Conservation (phyloP, 2,329 filamentous ascomycete genomes). For the Pyricularia sp. region DNA sequence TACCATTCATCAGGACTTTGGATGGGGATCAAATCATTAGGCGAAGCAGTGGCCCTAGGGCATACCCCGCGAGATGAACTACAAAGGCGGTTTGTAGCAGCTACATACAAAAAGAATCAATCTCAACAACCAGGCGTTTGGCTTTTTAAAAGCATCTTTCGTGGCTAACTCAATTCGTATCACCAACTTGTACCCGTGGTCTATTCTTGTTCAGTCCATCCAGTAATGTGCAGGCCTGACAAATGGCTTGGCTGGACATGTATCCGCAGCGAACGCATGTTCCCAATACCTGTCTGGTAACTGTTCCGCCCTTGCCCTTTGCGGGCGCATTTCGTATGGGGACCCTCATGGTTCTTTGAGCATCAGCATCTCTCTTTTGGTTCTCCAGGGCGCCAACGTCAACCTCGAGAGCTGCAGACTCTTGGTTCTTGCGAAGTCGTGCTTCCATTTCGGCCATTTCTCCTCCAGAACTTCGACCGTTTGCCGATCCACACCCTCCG, state of each 20-base stretch:
- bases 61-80: neutral
- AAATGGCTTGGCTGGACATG: constrained; percentile 85
- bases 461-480: constrained; percentile 52
- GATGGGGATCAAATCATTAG: neutral
- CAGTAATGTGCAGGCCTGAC: constrained; percentile 83
- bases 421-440: constrained; percentile 51
- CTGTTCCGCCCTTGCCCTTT: constrained; percentile 15
- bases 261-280: constrained; percentile 84
- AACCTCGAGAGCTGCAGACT: constrained; percentile 46
- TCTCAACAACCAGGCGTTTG: neutral
- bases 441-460: constrained; percentile 78
- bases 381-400: constrained; percentile 44
- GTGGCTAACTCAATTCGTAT: neutral
- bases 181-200: constrained; percentile 36
- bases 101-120: constrained; percentile 1
- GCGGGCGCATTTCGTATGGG: constrained; percentile 11
- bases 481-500: constrained; percentile 64
- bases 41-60: neutral
- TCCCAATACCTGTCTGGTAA: constrained; percentile 60
- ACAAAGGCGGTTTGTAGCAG: neutral
- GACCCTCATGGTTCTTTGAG: constrained; percentile 12
- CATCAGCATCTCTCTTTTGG: constrained; percentile 17
- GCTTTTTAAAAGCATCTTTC: neutral
- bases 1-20: neutral
- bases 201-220: constrained; percentile 80